A percentile compares a stretch with the other conserved stretches of the same genome.
phyloP scores from a whole-genome alignment of 257 asterid genomes.

The Lavandula angustifolia region DNA sequence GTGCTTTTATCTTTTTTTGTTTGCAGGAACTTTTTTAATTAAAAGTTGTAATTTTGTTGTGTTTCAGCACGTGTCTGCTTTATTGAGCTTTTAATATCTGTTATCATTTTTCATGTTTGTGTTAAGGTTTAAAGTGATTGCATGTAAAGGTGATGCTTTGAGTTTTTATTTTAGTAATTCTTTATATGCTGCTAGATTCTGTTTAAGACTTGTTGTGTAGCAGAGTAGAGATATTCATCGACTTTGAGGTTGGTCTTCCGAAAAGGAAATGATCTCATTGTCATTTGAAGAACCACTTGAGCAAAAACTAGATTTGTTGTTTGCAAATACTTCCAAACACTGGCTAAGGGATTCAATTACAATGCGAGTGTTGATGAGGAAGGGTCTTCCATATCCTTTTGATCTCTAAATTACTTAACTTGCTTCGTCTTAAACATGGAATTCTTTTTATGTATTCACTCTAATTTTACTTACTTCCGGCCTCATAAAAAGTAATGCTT shows the following conservation, averaged over 20 bases:
- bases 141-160: neutral
- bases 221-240: slow-evolving; percentile 4
- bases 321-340: neutral
- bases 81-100: neutral
- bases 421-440: too few species aligned
- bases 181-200: slow-evolving; percentile 18
- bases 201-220: neutral
- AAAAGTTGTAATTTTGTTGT: neutral
- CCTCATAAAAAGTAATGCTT: slow-evolving; percentile 7
- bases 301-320: neutral
- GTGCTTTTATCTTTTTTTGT: neutral
- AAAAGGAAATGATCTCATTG: slow-evolving; percentile 9
- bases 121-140: neutral
- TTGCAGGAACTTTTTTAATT: slow-evolving; percentile 8
- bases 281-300: slow-evolving; percentile 1
- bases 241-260: slow-evolving; percentile 1
- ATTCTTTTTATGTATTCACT: neutral
- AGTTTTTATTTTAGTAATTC: neutral
- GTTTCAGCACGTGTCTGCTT: slow-evolving; percentile 2
- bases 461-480: neutral
- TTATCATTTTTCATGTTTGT: neutral
- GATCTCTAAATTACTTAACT: too few species aligned
- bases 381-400: neutral
- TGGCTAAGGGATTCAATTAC: neutral
- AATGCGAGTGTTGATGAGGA: neutral